Conservation (phyloP, 75 land plant genomes). For the Isoetes taiwanensis region DNA sequence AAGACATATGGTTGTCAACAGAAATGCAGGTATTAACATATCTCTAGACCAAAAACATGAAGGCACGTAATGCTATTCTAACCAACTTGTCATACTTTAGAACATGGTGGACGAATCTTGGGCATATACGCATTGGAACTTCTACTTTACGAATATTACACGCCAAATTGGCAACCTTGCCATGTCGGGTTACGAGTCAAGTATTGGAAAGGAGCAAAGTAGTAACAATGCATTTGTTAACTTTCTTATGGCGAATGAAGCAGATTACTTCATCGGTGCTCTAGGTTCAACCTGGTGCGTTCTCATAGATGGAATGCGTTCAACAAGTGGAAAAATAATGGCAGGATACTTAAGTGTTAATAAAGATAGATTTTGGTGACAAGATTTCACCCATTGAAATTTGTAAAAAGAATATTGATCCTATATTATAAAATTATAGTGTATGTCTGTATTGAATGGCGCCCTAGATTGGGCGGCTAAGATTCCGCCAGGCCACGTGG, state of each 20-base stretch:
- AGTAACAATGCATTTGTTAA: constrained; percentile 3
- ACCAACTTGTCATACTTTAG: not conserved
- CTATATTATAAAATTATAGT: too few species aligned
- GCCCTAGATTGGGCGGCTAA: too few species aligned
- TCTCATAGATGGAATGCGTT: not conserved
- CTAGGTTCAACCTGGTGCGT: constrained; percentile 4
- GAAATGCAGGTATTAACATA: not conserved
- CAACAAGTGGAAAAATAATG: not conserved
- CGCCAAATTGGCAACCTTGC: not conserved
- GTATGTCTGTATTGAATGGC: too few species aligned
- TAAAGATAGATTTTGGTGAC: constrained; percentile 6
- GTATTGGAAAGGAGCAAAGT: not conserved
- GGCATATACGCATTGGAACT: not conserved
- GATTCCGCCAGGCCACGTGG: too few species aligned
- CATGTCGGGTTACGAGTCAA: not conserved
- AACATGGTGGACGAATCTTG: not conserved
- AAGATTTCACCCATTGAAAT: too few species aligned
- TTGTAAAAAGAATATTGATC: too few species aligned
- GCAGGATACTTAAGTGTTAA: not conserved
- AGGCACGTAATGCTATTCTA: not conserved
- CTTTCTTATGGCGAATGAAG: not conserved
- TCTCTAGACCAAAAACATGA: not conserved
- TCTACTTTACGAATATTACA: not conserved
- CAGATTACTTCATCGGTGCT: not conserved
- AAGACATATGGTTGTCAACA: not conserved